Percentiles rank a stretch among this genome's conserved stretches.
phyloP scores from a whole-genome alignment of 139 green algal genomes.

The Chlamydomonas schloesseri region DNA sequence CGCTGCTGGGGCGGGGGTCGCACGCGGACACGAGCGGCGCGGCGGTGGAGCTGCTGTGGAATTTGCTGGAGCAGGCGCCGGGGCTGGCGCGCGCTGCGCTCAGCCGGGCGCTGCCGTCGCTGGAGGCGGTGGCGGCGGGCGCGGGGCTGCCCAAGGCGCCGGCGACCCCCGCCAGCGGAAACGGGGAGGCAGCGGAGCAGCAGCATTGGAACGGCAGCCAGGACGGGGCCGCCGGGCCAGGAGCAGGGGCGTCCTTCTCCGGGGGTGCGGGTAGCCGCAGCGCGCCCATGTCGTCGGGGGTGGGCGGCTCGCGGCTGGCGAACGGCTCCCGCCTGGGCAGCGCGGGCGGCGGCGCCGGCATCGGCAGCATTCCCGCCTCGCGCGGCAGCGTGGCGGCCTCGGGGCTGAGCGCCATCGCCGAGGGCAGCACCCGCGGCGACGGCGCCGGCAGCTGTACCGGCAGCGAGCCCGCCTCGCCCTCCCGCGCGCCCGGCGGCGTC shows the following conservation, averaged over 20 bases:
- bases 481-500: too few relatives aligned
- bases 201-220: background rate
- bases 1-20: constrained; percentile 33
- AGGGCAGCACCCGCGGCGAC: too few relatives aligned
- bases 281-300: too few relatives aligned
- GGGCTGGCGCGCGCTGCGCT: background rate
- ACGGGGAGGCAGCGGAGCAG: background rate
- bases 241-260: background rate
- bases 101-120: constrained; percentile 20
- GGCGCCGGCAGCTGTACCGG: background rate
- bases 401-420: background rate
- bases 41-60: constrained; percentile 57
- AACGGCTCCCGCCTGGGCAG: background rate
- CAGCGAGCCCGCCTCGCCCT: too few relatives aligned
- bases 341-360: background rate
- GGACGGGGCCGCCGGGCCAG: too few relatives aligned
- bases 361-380: too few relatives aligned
- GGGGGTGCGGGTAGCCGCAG: too few relatives aligned
- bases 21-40: constrained; percentile 21
- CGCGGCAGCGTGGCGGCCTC: background rate
- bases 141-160: background rate
- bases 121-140: constrained; percentile 20
- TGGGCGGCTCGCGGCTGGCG: background rate
- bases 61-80: constrained; percentile 50
- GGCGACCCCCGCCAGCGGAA: background rate